Percentiles rank a stretch among this genome's conserved stretches.
phyloP scores from a whole-genome alignment of 345 rosid genomes.

The Eucalyptus viminalis region DNA sequence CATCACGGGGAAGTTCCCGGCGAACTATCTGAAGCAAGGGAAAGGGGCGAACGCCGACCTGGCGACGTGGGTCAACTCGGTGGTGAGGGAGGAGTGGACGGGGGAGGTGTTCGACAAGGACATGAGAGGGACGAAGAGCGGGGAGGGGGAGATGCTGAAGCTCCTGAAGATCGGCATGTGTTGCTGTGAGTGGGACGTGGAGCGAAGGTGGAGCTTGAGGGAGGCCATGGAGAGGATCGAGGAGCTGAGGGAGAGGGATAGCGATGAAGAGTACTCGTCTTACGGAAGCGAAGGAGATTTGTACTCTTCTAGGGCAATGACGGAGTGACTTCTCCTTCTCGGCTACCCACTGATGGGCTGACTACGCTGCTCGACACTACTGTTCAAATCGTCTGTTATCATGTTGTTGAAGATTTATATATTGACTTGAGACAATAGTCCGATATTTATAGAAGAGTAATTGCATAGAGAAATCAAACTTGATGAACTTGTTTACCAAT shows the following conservation, averaged over 20 bases:
- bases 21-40: conserved; percentile 54
- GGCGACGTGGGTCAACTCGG: conserved; percentile 71
- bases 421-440: not conserved
- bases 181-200: conserved; percentile 69
- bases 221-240: conserved; percentile 46
- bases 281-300: conserved; percentile 42
- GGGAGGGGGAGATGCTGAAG: conserved; percentile 70
- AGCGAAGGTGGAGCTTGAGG: conserved; percentile 55
- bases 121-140: conserved; percentile 44
- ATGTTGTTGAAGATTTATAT: not conserved
- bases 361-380: not conserved
- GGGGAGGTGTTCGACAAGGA: conserved; percentile 81
- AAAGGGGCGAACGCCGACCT: conserved; percentile 40
- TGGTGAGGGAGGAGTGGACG: conserved; percentile 71
- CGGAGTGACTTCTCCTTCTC: conserved; percentile 47
- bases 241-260: conserved; percentile 41
- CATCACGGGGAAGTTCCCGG: conserved; percentile 79
- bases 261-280: conserved; percentile 47
- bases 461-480: not conserved
- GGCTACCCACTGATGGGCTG: not conserved
- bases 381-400: not conserved
- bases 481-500: not conserved
- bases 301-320: conserved; percentile 42
- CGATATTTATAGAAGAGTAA: not conserved
- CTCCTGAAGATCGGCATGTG: conserved; percentile 77